Percentiles rank a stretch among this genome's conserved stretches.
These are phyloP conservation scores for Coemansia interrupta DNA, from an alignment of 192 early-diverging fungal species.

Conservation along the genomic window DNA sequence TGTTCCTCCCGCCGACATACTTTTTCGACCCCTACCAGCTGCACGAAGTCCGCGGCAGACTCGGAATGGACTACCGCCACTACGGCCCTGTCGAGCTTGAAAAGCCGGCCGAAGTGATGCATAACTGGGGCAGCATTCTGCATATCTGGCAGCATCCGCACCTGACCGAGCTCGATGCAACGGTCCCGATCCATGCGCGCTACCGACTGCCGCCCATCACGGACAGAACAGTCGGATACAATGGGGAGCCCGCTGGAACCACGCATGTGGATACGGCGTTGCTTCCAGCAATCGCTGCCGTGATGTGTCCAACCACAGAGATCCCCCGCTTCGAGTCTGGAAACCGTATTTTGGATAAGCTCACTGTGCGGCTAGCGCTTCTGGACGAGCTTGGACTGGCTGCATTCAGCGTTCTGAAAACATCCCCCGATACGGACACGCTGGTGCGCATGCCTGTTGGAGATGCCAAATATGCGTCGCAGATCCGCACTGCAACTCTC, in stretches of 20 bases:
- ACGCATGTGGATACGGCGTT: constrained; percentile 36
- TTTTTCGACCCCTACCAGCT: constrained; percentile 51
- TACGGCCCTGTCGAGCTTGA: constrained; percentile 43
- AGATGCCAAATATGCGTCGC: constrained; percentile 3
- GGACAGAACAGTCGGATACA: constrained; percentile 24
- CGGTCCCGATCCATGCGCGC: constrained; percentile 42
- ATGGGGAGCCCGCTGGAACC: constrained; percentile 28
- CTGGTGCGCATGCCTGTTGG: constrained; percentile 45
- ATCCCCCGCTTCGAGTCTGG: not conserved
- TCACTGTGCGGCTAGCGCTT: constrained; percentile 25
- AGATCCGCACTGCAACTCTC: constrained; percentile 26
- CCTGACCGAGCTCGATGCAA: constrained; percentile 1
- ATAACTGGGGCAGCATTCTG: constrained; percentile 43
- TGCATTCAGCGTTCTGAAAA: constrained; percentile 14
- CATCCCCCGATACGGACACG: constrained; percentile 30
- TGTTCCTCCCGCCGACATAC: constrained; percentile 33
- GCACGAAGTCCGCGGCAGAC: constrained; percentile 9
- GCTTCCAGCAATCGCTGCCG: constrained; percentile 29
- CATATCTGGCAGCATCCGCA: constrained; percentile 20
- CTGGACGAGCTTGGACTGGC: constrained; percentile 38
- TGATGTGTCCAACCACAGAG: constrained; percentile 21
- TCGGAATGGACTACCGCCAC: constrained; percentile 14
- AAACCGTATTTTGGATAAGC: constrained; percentile 6
- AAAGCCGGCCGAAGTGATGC: constrained; percentile 34
- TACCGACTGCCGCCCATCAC: constrained; percentile 35